A percentile compares a stretch with the other conserved stretches of the same genome.
Conservation (phyloP, 148 eudicot species). For the Chenopodium formosanum region DNA sequence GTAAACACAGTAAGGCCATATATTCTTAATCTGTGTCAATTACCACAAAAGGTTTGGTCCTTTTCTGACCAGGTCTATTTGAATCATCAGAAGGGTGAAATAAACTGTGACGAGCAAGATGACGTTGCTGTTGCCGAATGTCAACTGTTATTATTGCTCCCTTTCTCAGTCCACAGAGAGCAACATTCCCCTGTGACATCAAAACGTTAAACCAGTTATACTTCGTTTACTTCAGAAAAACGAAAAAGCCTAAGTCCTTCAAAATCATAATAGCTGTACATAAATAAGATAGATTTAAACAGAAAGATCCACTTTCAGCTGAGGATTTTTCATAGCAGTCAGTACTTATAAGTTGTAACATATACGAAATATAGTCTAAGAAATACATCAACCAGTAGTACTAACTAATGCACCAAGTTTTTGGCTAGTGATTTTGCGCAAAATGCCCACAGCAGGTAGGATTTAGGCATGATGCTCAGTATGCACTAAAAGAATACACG, state of each 20-base stretch:
- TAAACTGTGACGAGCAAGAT: slow-evolving; percentile 42
- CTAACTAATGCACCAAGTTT: not conserved
- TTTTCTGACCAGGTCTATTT: slow-evolving; percentile 30
- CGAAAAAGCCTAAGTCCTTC: not conserved
- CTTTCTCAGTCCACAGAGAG: slow-evolving; percentile 77
- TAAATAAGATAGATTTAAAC: not conserved
- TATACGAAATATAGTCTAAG: not conserved
- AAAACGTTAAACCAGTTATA: slow-evolving; percentile 11
- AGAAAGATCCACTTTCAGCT: not conserved
- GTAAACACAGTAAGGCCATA: not conserved
- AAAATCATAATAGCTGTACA: not conserved
- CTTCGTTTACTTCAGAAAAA: not conserved
- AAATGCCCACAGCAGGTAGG: not conserved
- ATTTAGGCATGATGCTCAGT: no score
- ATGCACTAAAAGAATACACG: no score
- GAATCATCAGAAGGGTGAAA: slow-evolving; percentile 31
- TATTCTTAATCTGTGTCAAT: not conserved
- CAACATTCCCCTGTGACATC: slow-evolving; percentile 46
- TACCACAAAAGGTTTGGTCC: slow-evolving; percentile 47
- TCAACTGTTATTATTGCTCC: slow-evolving; percentile 72
- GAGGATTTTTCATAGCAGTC: not conserved
- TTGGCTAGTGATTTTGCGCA: not conserved
- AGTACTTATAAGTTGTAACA: not conserved
- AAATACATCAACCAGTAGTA: not conserved
- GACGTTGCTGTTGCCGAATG: slow-evolving; percentile 53